Base-by-base conservation (phyloP, 164 flowering plant genomes). In the Brasenia schreberi region DNA sequence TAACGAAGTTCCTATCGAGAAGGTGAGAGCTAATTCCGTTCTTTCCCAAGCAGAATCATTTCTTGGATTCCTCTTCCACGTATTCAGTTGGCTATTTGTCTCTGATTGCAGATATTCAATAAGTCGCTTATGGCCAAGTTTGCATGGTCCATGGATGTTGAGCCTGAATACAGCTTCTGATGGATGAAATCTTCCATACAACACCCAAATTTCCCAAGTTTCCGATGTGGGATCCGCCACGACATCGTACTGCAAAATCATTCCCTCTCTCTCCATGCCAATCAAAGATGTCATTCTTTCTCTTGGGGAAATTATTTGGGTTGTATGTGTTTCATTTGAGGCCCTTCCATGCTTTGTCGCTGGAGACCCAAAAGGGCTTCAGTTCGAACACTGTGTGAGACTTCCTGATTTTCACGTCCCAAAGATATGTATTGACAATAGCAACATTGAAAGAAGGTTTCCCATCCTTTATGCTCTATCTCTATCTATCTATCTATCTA, bases 81-180 rank as follows among this genome's bases (percentile, higher is more conserved):
- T 18, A 18, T 7, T 61, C n/a, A 18, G 12, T 18, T 18, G 19
- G 63, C 63, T 18, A 7, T 61, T 7, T 18, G 63, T 61, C 9
- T 61, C 9, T 61, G 63, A 18, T 23, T 61, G 63, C 91, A 90
- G 97, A 83, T 90, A 44, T 92, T 92, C 78, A 93, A 85, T 81
- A 93, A 93, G 77, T 86, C 98, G 63, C 87, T 90, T 63, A 81
- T 93, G 68, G 94, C 88, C 27, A 93, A 93, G 77, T 93, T 93
- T 73, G 73, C 95, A 17, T 93, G 98, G 98, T 85, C 98, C 49
- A 89, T 93, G 98, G 98, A 93, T 68, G 96, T 85, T 16, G 92
- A 86, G 65, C 97, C 97, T 7, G 72, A 70, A 49, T 93, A 87
- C 90, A 85, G 96, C 85, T 93, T 93, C 81, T 93, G 77, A 89